Conservation (phyloP, 768 basidiomycete genomes). For the Mycena indigotica region DNA sequence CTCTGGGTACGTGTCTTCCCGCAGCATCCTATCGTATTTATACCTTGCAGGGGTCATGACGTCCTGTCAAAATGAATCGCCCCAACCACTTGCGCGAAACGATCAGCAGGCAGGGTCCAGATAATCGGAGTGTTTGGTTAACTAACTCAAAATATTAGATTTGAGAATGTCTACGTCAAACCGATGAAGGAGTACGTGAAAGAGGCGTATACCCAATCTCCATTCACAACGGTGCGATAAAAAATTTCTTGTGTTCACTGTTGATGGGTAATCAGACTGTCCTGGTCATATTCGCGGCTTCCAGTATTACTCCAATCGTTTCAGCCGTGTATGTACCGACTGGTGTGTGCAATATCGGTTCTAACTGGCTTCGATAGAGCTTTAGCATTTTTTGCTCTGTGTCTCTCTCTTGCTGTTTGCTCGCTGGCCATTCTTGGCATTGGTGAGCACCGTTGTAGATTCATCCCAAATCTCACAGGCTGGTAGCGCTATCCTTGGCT, state of each 20-base stretch:
- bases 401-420: not conserved
- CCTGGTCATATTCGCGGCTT: not conserved
- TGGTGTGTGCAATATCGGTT: not conserved
- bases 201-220: not conserved
- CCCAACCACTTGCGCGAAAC: not conserved
- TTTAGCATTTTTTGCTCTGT: not conserved
- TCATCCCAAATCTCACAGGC: not conserved
- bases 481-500: not conserved
- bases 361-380: not conserved
- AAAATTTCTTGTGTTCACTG: not conserved
- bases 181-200: not conserved
- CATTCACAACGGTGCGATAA: not conserved
- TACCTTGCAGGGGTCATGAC: not conserved
- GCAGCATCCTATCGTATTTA: slow-evolving; percentile 1
- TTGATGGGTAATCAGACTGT: not conserved
- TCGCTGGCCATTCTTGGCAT: not conserved
- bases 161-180: not conserved
- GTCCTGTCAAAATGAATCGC: not conserved
- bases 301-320: not conserved
- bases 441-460: not conserved
- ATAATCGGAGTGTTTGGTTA: not conserved
- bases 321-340: not conserved
- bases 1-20: not conserved
- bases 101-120: not conserved
- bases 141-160: not conserved